Evolutionary conservation across 176 grass and related monocot species (phyloP), one percentile per base, ranked within the genome.

Genomic region (Sorghum bicolor): DNA sequence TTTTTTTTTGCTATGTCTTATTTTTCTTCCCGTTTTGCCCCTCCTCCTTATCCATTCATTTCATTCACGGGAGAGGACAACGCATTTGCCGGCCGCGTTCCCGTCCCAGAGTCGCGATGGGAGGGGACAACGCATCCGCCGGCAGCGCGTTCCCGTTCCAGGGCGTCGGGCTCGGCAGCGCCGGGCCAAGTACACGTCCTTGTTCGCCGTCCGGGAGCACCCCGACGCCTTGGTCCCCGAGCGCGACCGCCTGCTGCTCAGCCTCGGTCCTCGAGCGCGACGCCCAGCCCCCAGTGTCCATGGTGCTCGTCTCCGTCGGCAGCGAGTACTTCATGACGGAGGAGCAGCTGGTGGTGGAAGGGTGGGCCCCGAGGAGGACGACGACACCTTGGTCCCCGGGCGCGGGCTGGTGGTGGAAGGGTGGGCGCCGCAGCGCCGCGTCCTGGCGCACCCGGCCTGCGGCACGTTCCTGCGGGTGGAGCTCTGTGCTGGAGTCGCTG

Each of bases 271-370:
- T 16, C 14, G 45, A 4, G 5, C 4, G n/a, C 10, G 70, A 70
- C 53, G 84, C 52, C 10, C 82, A 89, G 70, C 76, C 72, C n/a
- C 67, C 65, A 31, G 55, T 29, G 2, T 94, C 94, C 11, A 90
- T 97, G 29, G 80, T 97, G 73, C 82, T 97, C 12, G 90, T 80
- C 39, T 90, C 92, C 5, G 89, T 94, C 66, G 92, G 94, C 71
- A 94, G 44, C 31, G 92, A 97, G 86, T 94, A 97, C 84, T 97
- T 94, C 90, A 90, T 97, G 94, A 80, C 83, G 22, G 87, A 94
- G 76, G 15, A 67, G 19, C 67, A 97, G 88, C 80, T 90, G 94
- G 92, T 97, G 19, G 83, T 97, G 63, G n/a, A n/a, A n/a, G 73
- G 92, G 36, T 92, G 61, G 17, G 4, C 47, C 3, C 44, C 5